Evolutionary conservation across 2,329 filamentous ascomycete genomes (phyloP), one percentile per base, ranked within the genome.

Genomic region (Alternaria burnsii): DNA sequence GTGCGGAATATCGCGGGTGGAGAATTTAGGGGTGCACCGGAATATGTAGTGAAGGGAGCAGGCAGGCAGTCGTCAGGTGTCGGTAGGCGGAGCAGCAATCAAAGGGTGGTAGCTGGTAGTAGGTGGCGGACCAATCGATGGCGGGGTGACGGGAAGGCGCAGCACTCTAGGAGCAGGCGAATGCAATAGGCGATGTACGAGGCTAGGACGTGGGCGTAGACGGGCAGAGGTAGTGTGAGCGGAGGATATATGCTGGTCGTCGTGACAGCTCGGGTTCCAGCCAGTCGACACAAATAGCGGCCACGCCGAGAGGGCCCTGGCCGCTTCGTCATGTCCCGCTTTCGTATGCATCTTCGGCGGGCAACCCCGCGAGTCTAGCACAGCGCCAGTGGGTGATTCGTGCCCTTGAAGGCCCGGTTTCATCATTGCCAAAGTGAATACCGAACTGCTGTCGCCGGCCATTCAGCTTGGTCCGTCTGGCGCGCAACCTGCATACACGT

Each of bases 381-480:
- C 30, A 58, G 57, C 38, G 57, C 57, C 38, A 24, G 40, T 40
- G 42, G 18, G n/a, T 55, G 53, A 55, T 40, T 55, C 53, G 53
- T 26, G 53, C 40, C 18, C 53, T 18, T 22, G 24, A 12, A 41
- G 44, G 34, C 36, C 50, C 50, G 22, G 50, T 20, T 48, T 40
- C 20, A 28, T 18, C 24, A 14, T 43, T 55, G 40, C 40, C 42
- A 38, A 24, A 24, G 52, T 38, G 30, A 43, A 55, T 32, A 20
- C 58, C 59, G 59, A 63, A 55, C 59, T 62, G 51, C 51, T 22
- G 50, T 56, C 22, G 65, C 61, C 63, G 69, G 52, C 71, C 69
- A 71, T 63, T 67, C 68, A 72, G 55, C 61, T 59, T 63, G 55
- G 52, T 38, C 47, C 63, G 63, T 64, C 68, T 73, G 67, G 70